Conservation (phyloP, 306 rosid genomes). For the Gynostemma pentaphyllum region DNA sequence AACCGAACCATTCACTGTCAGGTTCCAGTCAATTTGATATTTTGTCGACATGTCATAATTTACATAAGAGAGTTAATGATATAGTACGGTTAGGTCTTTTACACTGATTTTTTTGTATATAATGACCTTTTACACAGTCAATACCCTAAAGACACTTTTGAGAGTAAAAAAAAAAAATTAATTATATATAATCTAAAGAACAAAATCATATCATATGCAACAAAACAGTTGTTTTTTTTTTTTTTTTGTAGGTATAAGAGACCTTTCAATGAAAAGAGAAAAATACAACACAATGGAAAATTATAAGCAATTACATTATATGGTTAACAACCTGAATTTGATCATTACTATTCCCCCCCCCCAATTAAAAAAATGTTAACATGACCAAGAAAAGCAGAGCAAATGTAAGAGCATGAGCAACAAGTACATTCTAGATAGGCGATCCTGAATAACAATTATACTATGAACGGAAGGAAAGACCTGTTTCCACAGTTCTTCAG, state of each 20-base stretch:
- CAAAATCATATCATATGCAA: not conserved
- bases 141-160: not conserved
- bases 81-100: not conserved
- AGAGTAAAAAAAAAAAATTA: not conserved
- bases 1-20: too few relatives aligned
- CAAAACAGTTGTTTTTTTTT: too few relatives aligned
- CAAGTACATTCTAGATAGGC: not conserved
- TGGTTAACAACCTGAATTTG: not conserved
- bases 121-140: not conserved
- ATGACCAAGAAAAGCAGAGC: conserved; percentile 7
- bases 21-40: too few relatives aligned
- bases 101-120: too few relatives aligned
- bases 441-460: conserved; percentile 15
- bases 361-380: not conserved
- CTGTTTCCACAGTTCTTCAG: conserved; percentile 99
- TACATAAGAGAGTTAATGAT: not conserved
- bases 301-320: not conserved
- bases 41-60: not conserved
- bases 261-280: not conserved
- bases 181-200: not conserved
- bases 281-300: not conserved
- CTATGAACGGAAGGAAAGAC: conserved; percentile 26
- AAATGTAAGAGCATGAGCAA: conserved; percentile 4
- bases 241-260: not conserved
- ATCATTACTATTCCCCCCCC: not conserved